phyloP scores from a whole-genome alignment of 805 yeast species.

The Wickerhamomyces alni region DNA sequence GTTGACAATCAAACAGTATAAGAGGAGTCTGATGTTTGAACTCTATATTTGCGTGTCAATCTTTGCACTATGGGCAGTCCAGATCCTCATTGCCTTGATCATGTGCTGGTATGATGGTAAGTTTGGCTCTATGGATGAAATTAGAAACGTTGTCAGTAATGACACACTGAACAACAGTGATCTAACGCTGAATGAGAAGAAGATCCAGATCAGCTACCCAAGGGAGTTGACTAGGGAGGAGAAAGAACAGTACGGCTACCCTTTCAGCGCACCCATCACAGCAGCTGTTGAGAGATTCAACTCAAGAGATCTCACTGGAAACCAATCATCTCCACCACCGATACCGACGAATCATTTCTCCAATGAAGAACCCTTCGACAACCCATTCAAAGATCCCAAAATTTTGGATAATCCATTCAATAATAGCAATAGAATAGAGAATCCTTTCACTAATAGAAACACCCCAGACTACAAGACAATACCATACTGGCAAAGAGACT shows the following conservation, averaged over 20 bases:
- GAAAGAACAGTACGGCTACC: constrained; percentile 15
- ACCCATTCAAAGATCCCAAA: not conserved
- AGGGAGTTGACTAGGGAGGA: constrained; percentile 13
- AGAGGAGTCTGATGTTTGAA: constrained; percentile 36
- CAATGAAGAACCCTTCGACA: not conserved
- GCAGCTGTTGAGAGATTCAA: not conserved
- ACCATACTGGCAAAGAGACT: too few relatives aligned
- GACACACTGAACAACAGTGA: not conserved
- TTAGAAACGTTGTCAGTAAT: not conserved
- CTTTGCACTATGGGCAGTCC: constrained; percentile 42
- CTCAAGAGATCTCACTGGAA: not conserved
- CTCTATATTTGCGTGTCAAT: constrained; percentile 39
- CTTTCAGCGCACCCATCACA: constrained; percentile 5
- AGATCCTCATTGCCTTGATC: constrained; percentile 33
- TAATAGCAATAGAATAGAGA: too few relatives aligned
- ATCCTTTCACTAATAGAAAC: too few relatives aligned
- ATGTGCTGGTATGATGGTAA: constrained; percentile 2
- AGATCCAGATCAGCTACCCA: constrained; percentile 15
- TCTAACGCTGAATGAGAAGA: not conserved
- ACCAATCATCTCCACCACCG: not conserved
- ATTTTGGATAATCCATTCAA: too few relatives aligned
- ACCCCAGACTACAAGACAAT: too few relatives aligned
- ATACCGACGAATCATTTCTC: not conserved
- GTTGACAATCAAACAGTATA: constrained; percentile 27
- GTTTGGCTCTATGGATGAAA: not conserved